A percentile compares a stretch with the other conserved stretches of the same genome.
Conservation (phyloP, 129 eudicot genomes). For the Smallanthus sonchifolius region DNA sequence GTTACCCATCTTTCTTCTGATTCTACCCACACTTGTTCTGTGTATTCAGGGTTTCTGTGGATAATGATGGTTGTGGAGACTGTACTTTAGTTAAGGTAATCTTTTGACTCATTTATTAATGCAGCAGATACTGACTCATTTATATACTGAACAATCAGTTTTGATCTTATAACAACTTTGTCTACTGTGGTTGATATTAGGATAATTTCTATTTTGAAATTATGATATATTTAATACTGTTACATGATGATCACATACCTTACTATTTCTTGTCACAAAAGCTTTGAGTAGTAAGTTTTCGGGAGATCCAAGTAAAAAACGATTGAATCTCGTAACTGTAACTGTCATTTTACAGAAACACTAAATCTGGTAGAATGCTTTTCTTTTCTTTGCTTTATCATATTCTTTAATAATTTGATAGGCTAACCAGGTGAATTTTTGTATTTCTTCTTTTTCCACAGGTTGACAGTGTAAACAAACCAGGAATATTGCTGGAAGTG, state of each 20-base stretch:
- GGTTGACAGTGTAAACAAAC: constrained; percentile 97
- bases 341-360: not conserved
- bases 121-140: not conserved
- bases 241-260: not conserved
- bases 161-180: not conserved
- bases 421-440: not conserved
- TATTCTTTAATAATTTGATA: not conserved
- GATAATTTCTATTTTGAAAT: not conserved
- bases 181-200: not conserved
- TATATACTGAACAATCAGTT: not conserved
- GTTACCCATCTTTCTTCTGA: constrained; percentile 8
- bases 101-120: not conserved
- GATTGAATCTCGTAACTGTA: not conserved
- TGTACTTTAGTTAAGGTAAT: constrained; percentile 88
- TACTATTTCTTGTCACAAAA: not conserved
- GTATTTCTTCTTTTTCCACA: constrained; percentile 19
- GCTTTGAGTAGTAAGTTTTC: not conserved
- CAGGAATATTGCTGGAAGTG: constrained; percentile 87
- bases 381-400: not conserved
- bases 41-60: constrained; percentile 73
- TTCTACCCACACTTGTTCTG: constrained; percentile 1
- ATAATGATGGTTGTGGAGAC: constrained; percentile 62
- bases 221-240: not conserved
- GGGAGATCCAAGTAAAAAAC: not conserved
- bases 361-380: not conserved